Percentiles rank a stretch among this genome's conserved stretches.
These are phyloP conservation scores for Mytilinidion resinicola DNA, from an alignment of 495 filamentous ascomycete species.

Conservation along the genomic window DNA sequence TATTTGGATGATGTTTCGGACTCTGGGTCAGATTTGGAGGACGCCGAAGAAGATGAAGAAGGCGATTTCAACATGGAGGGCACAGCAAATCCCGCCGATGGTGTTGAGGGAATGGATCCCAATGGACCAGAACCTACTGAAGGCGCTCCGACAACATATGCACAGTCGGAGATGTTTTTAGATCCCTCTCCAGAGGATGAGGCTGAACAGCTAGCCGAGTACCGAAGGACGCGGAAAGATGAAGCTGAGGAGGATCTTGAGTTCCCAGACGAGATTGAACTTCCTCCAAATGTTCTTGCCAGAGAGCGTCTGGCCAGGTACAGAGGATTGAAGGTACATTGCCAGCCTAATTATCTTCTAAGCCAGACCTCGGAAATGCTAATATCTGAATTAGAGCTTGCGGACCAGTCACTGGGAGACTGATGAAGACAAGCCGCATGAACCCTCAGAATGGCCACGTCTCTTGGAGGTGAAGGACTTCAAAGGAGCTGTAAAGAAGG, in stretches of 20 bases:
- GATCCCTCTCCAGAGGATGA: conserved; percentile 86
- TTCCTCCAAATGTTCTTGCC: conserved; percentile 80
- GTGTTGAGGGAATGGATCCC: conserved; percentile 58
- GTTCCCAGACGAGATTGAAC: conserved; percentile 95
- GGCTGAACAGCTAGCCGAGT: conserved; percentile 67
- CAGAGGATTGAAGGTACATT: conserved; percentile 63
- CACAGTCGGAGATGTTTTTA: conserved; percentile 84
- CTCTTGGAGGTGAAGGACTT: conserved; percentile 80
- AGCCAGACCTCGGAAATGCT: too few relatives aligned
- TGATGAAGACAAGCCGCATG: conserved; percentile 72
- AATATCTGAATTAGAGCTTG: conserved; percentile 45
- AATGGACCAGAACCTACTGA: conserved; percentile 60
- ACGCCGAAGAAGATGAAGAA: conserved; percentile 50
- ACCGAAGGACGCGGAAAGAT: conserved; percentile 63
- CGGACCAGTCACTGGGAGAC: conserved; percentile 82
- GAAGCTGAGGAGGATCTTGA: conserved; percentile 86
- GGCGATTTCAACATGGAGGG: conserved; percentile 45
- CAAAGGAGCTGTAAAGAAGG: conserved; percentile 66
- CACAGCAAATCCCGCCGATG: conserved; percentile 47
- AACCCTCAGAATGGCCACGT: conserved; percentile 85
- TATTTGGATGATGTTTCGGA: conserved; percentile 80
- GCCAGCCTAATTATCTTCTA: too few relatives aligned
- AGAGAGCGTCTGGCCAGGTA: conserved; percentile 79
- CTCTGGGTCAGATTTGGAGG: conserved; percentile 75
- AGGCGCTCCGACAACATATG: conserved; percentile 72